Base-by-base conservation (phyloP, 495 filamentous ascomycete genomes). In the Jackrogersella minutella region DNA sequence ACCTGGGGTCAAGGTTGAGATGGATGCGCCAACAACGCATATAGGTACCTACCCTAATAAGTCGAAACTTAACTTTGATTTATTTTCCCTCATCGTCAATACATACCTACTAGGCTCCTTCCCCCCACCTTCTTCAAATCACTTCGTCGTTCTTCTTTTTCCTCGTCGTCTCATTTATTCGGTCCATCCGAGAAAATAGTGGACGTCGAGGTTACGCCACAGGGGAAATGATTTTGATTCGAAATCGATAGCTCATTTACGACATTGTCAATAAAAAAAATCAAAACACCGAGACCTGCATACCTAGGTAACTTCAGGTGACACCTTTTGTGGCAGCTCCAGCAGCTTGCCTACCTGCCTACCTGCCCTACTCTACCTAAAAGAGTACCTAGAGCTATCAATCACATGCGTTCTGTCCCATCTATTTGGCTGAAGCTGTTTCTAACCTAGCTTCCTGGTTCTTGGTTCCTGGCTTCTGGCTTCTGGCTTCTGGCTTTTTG, bases 261-360 rank as follows among this genome's bases (percentile, higher is more conserved):
- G 34, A 61, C 13, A 33, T 28, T 36, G 8, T 63, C 47, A 64
- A 22, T 21, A 46, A 67, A n/a, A n/a, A n/a, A n/a, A n/a, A n/a
- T n/a, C n/a, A n/a, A n/a, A n/a, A 36, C 60, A 51, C 58, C 43
- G 54, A 68, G 59, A 55, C 54, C n/a, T n/a, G n/a, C n/a, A n/a
- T n/a, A n/a, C n/a, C 21, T 56, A 44, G 21, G 53, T 62, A 34
- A 57, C 52, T 30, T 16, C 21, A 43, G 19, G 39, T 17, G 24
- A 37, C 31, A 54, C 21, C 22, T 37, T 49, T 49, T 7, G 17
- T 31, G 16, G 49, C 31, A 62, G 16, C 24, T 43, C 41, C 43
- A 57, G 49, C 6, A 51, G 24, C 60, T n/a, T n/a, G n/a, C n/a
- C 26, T 7, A 30, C 26, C 26, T 30, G 7, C 26, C 3, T 30